phyloP scores from a whole-genome alignment of 2,329 filamentous ascomycete species.

The Fusarium oligoseptatum region DNA sequence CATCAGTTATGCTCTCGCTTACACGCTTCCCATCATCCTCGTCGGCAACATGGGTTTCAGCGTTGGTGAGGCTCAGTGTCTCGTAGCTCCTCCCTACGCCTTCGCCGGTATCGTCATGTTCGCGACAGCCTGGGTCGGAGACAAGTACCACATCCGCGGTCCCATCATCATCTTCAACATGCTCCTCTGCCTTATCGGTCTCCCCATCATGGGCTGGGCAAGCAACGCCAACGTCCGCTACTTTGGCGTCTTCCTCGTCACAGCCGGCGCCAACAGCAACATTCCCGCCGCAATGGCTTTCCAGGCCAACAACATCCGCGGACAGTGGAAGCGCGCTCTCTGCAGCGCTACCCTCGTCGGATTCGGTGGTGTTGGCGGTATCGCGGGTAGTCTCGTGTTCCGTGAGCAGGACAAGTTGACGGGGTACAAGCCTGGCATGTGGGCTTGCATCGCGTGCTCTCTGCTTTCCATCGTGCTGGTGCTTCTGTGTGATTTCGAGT shows the following conservation, averaged over 20 bases:
- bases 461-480: conserved; percentile 63
- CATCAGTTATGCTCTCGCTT: conserved; percentile 80
- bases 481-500: conserved; percentile 55
- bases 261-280: conserved; percentile 82
- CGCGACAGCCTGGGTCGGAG: conserved; percentile 71
- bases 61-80: conserved; percentile 74
- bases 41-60: conserved; percentile 72
- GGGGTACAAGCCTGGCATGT: conserved; percentile 67
- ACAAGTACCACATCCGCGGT: conserved; percentile 75
- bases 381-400: conserved; percentile 81
- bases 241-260: conserved; percentile 81
- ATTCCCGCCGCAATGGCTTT: conserved; percentile 81
- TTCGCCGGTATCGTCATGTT: conserved; percentile 76
- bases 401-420: conserved; percentile 66
- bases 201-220: conserved; percentile 80
- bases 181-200: conserved; percentile 74
- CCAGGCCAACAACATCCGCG: conserved; percentile 89
- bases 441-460: conserved; percentile 66
- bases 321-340: conserved; percentile 90
- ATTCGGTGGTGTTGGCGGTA: conserved; percentile 83
- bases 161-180: conserved; percentile 76
- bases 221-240: conserved; percentile 70
- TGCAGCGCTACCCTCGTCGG: conserved; percentile 82
- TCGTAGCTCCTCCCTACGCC: conserved; percentile 77
- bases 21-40: conserved; percentile 84